Percentiles rank a stretch among this genome's conserved stretches.
phyloP scores from a whole-genome alignment of 768 basidiomycete genomes.

The Lactarius akahatsu region DNA sequence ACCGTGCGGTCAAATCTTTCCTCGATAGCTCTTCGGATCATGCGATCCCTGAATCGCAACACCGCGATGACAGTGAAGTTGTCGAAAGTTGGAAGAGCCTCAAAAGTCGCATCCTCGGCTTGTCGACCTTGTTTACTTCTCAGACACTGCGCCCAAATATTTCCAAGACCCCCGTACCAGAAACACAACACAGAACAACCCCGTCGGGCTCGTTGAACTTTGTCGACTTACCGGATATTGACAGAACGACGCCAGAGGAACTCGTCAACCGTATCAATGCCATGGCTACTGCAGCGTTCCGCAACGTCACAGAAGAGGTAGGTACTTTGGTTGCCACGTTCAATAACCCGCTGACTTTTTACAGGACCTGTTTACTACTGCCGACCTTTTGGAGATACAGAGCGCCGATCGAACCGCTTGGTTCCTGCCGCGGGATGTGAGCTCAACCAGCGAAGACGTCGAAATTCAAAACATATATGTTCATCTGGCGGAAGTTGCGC shows the following conservation, averaged over 20 bases:
- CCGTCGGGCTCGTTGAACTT: slow-evolving; percentile 12
- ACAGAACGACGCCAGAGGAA: slow-evolving; percentile 61
- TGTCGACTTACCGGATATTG: slow-evolving; percentile 57
- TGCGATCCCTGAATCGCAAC: slow-evolving; percentile 40
- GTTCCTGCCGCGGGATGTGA: slow-evolving; percentile 62
- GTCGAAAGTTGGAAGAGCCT: slow-evolving; percentile 21
- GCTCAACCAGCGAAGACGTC: slow-evolving; percentile 55
- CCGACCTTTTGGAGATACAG: slow-evolving; percentile 80
- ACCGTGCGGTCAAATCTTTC: slow-evolving; percentile 57
- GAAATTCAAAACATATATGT: slow-evolving; percentile 80
- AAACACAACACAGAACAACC: background rate
- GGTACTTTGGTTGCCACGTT: slow-evolving; percentile 21
- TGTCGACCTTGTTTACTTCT: slow-evolving; percentile 15
- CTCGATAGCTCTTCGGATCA: slow-evolving; percentile 57
- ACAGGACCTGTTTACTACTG: slow-evolving; percentile 75
- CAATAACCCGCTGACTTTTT: slow-evolving; percentile 15
- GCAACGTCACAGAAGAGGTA: slow-evolving; percentile 78
- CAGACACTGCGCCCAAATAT: slow-evolving; percentile 26
- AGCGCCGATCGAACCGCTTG: slow-evolving; percentile 77
- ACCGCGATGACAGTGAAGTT: slow-evolving; percentile 15
- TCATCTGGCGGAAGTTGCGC: slow-evolving; percentile 68
- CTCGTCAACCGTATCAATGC: slow-evolving; percentile 78
- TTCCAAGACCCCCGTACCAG: background rate
- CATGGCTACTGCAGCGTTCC: slow-evolving; percentile 72
- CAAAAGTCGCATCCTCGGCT: background rate